phyloP scores from a whole-genome alignment of 345 rosid genomes.

The Eucalyptus grandis region DNA sequence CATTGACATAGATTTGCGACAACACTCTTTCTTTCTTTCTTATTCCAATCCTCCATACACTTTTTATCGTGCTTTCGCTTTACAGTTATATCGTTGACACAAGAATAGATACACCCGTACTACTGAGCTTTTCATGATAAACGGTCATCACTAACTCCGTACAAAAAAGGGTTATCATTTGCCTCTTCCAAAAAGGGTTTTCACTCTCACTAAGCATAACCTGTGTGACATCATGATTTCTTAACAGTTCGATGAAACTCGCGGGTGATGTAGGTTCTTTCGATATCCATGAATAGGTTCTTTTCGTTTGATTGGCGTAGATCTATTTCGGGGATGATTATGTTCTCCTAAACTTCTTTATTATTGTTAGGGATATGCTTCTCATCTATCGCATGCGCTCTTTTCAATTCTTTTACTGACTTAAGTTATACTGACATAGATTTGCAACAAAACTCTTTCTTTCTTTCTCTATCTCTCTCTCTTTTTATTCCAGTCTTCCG shows the following conservation, averaged over 20 bases:
- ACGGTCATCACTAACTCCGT: background rate
- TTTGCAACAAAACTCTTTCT: background rate
- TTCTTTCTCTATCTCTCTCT: background rate
- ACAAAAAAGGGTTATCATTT: background rate
- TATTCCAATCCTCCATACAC: background rate
- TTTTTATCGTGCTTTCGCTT: background rate
- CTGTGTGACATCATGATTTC: fast-evolving
- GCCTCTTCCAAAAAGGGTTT: background rate
- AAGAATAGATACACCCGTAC: background rate
- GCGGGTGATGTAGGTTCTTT: fast-evolving
- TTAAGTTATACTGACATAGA: no score
- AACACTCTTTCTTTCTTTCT: background rate
- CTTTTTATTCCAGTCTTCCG: background rate
- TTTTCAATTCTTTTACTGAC: background rate
- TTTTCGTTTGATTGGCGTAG: background rate
- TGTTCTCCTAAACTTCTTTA: background rate
- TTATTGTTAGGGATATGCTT: background rate
- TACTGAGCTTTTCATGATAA: background rate
- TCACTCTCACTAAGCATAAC: background rate
- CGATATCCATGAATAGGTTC: background rate
- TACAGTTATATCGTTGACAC: background rate
- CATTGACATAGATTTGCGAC: no score
- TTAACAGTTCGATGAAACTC: background rate
- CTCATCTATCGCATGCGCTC: background rate
- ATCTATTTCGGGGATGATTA: no score